These are phyloP conservation scores for Trichoderma simmonsii DNA, from an alignment of 2,329 filamentous ascomycete genomes.

Conservation along the genomic window DNA sequence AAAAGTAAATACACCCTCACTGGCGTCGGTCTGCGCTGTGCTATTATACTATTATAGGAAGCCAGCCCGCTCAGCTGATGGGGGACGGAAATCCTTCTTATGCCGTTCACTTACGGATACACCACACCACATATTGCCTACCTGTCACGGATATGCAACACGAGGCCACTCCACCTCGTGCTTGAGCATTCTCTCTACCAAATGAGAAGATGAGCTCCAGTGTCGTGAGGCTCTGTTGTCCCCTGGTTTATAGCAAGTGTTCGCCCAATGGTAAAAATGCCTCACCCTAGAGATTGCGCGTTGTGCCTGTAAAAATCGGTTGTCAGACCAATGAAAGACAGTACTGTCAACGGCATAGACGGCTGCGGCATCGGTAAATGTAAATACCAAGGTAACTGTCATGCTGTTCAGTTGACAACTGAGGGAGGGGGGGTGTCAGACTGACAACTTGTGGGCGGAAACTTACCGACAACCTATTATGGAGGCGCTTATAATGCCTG, in stretches of 20 bases:
- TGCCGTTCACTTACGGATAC: neutral
- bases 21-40: neutral
- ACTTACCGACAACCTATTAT: too few species aligned
- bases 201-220: neutral
- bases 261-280: slow-evolving; percentile 4
- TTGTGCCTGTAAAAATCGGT: neutral
- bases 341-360: neutral
- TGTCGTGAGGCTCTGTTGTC: slow-evolving; percentile 1
- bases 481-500: too few species aligned
- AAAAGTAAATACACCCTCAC: neutral
- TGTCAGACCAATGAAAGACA: neutral
- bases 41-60: too few species aligned
- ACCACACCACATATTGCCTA: neutral
- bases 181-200: neutral
- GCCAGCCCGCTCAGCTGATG: neutral
- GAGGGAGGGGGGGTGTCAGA: too few species aligned
- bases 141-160: neutral
- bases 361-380: neutral
- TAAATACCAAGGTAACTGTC: neutral
- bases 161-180: neutral
- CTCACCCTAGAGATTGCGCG: neutral
- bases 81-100: neutral
- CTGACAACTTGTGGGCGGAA: too few species aligned
- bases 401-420: too few species aligned
- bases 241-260: neutral